Base-by-base conservation (phyloP, 345 rosid species). In the Syzygium aromaticum region DNA sequence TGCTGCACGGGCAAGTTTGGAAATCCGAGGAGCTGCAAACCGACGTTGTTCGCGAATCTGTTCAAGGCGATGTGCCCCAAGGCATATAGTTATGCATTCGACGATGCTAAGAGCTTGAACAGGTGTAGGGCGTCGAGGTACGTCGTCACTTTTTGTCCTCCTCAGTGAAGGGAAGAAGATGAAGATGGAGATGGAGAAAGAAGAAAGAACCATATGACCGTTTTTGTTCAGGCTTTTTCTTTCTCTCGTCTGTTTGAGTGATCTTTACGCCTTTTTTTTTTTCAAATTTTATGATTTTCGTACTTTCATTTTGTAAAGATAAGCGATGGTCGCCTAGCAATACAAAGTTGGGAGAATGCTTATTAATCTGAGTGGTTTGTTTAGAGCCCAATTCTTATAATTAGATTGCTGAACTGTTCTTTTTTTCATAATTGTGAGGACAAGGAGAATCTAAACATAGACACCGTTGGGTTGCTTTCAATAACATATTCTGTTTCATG, bases 71-170 rank as follows among this genome's bases (percentile, higher is more conserved):
- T 95, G 12, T 96, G 99, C 89, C 99, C 98, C 0, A 98, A 92
- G 88, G 98, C 99, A 25, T 96, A 96, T 57, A 96, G 99, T 89
- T 98, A 95, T 90, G 99, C 99, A 8, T 98, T 95, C 87, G 99
- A 96, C 89, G 99, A 98, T 88, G 91, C 97, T 8, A 90, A 94
- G 67, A 96, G 99, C 89, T 95, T 98, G 85, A 95, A 96, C 87
- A 95, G 89, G 87, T 98, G 99, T 92, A 92, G 98, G 64, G 98
- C 98, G 86, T 93, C 99, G 9, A 92, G 98, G 73, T 96, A 96
- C 89, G 98, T 98, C 38, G 91, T 98, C 87, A 96, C 97, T 73
- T 98, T 96, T 89, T 98, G 99, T 91, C 99, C 99, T 87, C 96
- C 97, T 38, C 82, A 73, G 82, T 73, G 57, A 93, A 94, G 82